These are phyloP conservation scores for Clarireedia paspali DNA, from an alignment of 2,329 filamentous ascomycete genomes.

Conservation along the genomic window DNA sequence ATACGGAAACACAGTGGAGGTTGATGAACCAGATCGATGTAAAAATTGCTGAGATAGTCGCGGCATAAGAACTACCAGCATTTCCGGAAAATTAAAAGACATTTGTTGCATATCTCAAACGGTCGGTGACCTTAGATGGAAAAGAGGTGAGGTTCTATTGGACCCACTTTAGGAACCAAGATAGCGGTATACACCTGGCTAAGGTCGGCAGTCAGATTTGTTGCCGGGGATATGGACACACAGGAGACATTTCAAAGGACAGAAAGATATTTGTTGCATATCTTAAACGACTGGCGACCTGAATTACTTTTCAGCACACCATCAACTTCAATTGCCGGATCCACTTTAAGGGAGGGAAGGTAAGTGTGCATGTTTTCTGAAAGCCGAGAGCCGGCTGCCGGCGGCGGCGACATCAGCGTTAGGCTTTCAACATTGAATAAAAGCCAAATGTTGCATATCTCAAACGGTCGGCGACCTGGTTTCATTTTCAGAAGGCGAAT, in stretches of 20 bases:
- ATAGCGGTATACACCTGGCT: too few relatives aligned
- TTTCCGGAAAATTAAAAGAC: not conserved
- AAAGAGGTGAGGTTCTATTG: not conserved
- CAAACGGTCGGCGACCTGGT: not conserved
- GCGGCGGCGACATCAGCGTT: not conserved
- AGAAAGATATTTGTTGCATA: slow-evolving; percentile 1
- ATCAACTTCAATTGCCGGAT: not conserved
- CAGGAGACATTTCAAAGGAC: not conserved
- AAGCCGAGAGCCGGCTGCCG: too few relatives aligned
- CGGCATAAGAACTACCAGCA: not conserved
- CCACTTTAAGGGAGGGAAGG: not conserved
- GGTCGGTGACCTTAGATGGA: not conserved
- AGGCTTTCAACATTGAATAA: not conserved
- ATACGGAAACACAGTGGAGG: too few relatives aligned
- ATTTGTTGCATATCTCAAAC: not conserved
- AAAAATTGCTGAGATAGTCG: not conserved
- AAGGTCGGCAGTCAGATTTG: not conserved
- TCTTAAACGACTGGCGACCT: slow-evolving; percentile 5
- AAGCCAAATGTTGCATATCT: not conserved
- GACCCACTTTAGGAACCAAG: not conserved
- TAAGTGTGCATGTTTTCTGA: too few relatives aligned
- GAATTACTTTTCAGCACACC: too few relatives aligned
- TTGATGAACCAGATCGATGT: too few relatives aligned
- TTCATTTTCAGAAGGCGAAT: not conserved
- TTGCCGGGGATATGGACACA: not conserved